A percentile compares a stretch with the other conserved stretches of the same genome.
Conservation (phyloP, 1,284 basidiomycete genomes). For the Porodaedalea pini region DNA sequence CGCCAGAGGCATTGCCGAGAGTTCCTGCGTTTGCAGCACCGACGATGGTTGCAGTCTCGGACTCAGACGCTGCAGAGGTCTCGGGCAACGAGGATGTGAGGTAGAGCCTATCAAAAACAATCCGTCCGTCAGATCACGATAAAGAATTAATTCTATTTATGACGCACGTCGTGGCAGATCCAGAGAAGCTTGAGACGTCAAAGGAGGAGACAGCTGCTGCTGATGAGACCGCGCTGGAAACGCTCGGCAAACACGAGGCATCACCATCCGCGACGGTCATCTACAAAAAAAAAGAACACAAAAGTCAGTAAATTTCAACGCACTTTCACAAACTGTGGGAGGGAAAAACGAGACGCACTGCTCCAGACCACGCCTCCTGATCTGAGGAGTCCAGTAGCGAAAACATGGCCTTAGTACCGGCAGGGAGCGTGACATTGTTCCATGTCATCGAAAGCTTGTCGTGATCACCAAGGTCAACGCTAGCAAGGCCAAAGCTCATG, state of each 20-base stretch:
- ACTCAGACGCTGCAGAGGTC: constrained; percentile 23
- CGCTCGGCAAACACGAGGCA: constrained; percentile 43
- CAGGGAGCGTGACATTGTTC: constrained; percentile 41
- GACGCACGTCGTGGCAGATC: constrained; percentile 24
- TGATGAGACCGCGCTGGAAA: constrained; percentile 16
- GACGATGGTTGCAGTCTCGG: constrained; percentile 32
- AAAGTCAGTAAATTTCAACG: constrained; percentile 7
- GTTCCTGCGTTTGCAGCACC: constrained; percentile 56
- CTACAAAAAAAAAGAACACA: constrained; percentile 33
- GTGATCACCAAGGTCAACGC: constrained; percentile 58
- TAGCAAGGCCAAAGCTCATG: constrained; percentile 23
- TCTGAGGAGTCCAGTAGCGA: constrained; percentile 52
- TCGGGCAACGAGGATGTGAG: constrained; percentile 23
- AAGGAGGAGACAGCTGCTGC: constrained; percentile 26
- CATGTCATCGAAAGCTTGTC: constrained; percentile 42
- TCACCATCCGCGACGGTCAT: constrained; percentile 48
- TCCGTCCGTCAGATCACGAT: background rate
- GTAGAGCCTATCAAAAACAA: constrained; percentile 18
- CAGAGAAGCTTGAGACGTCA: constrained; percentile 20
- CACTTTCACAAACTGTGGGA: constrained; percentile 3
- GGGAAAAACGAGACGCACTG: constrained; percentile 37
- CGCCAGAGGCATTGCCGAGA: constrained; percentile 27
- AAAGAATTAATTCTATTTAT: constrained; percentile 16
- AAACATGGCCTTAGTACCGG: constrained; percentile 48
- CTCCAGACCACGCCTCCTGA: constrained; percentile 61